phyloP scores from a whole-genome alignment of 805 yeast genomes.

The Ogataea pini region DNA sequence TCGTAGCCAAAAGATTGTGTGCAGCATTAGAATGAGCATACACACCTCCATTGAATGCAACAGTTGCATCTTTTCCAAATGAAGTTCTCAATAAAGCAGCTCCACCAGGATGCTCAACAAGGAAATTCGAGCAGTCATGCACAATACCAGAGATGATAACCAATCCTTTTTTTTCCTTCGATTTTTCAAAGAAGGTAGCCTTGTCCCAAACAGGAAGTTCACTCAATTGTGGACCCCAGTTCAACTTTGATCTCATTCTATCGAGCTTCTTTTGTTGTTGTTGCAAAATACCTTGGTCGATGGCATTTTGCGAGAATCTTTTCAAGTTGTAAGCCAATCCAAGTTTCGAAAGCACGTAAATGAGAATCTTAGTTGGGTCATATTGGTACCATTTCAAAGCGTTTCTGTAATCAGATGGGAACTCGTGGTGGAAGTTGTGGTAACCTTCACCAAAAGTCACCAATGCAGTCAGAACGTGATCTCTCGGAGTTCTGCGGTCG shows the following conservation, averaged over 20 bases:
- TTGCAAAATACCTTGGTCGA: slow-evolving; percentile 78
- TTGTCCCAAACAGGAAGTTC: slow-evolving; percentile 76
- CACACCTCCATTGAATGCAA: slow-evolving; percentile 84
- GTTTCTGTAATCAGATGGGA: slow-evolving; percentile 86
- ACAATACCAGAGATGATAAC: slow-evolving; percentile 77
- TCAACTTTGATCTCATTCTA: slow-evolving; percentile 56
- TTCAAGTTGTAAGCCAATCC: slow-evolving; percentile 75
- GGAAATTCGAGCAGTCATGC: slow-evolving; percentile 69
- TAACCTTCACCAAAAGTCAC: slow-evolving; percentile 89
- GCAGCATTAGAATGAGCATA: slow-evolving; percentile 87
- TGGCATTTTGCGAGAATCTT: slow-evolving; percentile 76
- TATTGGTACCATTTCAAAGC: slow-evolving; percentile 87
- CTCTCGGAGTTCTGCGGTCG: slow-evolving; percentile 85
- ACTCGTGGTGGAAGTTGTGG: slow-evolving; percentile 89
- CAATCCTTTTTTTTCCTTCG: slow-evolving; percentile 54
- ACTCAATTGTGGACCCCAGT: slow-evolving; percentile 74
- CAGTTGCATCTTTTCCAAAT: slow-evolving; percentile 78
- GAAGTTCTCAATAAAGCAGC: slow-evolving; percentile 69
- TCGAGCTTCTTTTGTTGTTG: slow-evolving; percentile 82
- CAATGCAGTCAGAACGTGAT: slow-evolving; percentile 75
- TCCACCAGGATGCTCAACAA: slow-evolving; percentile 85
- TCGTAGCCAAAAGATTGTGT: slow-evolving; percentile 74
- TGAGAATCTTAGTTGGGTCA: slow-evolving; percentile 75
- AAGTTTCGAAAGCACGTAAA: slow-evolving; percentile 57
- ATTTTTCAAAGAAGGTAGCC: slow-evolving; percentile 53